A percentile compares a stretch with the other conserved stretches of the same genome.
Evolutionary conservation across 1,284 basidiomycete species (phyloP).

Genomic region (Puccinia horiana): DNA sequence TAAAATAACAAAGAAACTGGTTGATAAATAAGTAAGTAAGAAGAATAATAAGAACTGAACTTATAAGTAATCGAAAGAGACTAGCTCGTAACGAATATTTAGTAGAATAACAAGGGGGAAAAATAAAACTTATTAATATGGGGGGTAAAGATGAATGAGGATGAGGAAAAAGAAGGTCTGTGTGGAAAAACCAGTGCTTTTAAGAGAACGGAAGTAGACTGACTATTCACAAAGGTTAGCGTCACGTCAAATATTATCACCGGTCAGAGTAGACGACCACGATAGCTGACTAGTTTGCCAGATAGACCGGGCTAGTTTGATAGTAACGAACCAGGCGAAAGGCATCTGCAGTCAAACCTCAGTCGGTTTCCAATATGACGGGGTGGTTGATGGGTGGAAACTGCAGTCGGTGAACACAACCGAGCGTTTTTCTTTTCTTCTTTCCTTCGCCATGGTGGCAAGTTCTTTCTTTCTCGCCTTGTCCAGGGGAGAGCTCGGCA

Average conservation of each 20-base stretch:
- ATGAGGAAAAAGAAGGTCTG: not conserved
- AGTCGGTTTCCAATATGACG: not conserved
- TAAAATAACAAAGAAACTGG: not conserved
- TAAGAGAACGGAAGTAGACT: not conserved
- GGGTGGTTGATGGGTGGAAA: not conserved
- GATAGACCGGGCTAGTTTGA: not conserved
- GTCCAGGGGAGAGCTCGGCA: too few relatives aligned
- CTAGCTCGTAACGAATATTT: slow-evolving; percentile 15
- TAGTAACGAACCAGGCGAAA: not conserved
- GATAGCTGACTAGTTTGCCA: not conserved
- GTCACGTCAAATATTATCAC: too few relatives aligned
- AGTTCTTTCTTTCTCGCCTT: too few relatives aligned
- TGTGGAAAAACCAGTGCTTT: not conserved
- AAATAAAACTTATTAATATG: not conserved
- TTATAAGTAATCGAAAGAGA: slow-evolving; percentile 1
- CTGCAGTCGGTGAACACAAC: not conserved
- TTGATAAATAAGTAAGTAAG: not conserved
- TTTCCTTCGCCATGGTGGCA: too few relatives aligned
- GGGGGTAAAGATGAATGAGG: not conserved
- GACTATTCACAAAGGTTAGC: too few relatives aligned
- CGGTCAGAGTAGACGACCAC: too few relatives aligned
- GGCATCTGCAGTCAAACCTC: too few relatives aligned
- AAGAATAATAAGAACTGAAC: not conserved
- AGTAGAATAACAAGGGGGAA: not conserved
- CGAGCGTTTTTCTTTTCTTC: not conserved